Conservation (phyloP, 1,284 basidiomycete species). For the Boletus sp. region DNA sequence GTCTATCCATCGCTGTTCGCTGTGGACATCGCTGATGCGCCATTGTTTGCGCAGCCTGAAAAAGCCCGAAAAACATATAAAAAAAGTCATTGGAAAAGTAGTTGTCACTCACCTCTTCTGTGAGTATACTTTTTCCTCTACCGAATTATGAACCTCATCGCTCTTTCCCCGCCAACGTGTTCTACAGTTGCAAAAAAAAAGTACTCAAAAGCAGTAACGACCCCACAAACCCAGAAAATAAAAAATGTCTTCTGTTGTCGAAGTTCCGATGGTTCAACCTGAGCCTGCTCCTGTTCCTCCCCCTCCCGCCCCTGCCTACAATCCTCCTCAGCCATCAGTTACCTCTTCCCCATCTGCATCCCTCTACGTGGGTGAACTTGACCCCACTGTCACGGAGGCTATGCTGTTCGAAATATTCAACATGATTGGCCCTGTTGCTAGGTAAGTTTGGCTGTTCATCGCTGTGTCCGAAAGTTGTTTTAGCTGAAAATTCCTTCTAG, state of each 20-base stretch:
- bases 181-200: slow-evolving; percentile 59
- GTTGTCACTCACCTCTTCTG: slow-evolving; percentile 72
- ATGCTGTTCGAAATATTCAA: slow-evolving; percentile 99
- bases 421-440: slow-evolving; percentile 98
- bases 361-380: slow-evolving; percentile 98
- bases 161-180: slow-evolving; percentile 10
- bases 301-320: slow-evolving; percentile 46
- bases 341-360: slow-evolving; percentile 80
- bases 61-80: slow-evolving; percentile 48
- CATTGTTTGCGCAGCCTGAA: slow-evolving; percentile 35
- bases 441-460: slow-evolving; percentile 45
- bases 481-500: slow-evolving; percentile 38
- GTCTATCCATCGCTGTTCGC: slow-evolving; percentile 12
- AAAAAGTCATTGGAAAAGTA: slow-evolving; percentile 56
- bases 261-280: slow-evolving; percentile 38
- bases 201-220: slow-evolving; percentile 83
- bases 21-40: slow-evolving; percentile 19
- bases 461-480: neutral
- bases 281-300: slow-evolving; percentile 43
- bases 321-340: slow-evolving; percentile 50
- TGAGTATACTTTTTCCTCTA: slow-evolving; percentile 34
- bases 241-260: slow-evolving; percentile 58
- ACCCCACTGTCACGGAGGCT: slow-evolving; percentile 96
- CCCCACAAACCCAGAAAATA: slow-evolving; percentile 49
- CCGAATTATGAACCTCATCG: slow-evolving; percentile 19